phyloP scores from a whole-genome alignment of 148 eudicot genomes.

The Cornus controversa region DNA sequence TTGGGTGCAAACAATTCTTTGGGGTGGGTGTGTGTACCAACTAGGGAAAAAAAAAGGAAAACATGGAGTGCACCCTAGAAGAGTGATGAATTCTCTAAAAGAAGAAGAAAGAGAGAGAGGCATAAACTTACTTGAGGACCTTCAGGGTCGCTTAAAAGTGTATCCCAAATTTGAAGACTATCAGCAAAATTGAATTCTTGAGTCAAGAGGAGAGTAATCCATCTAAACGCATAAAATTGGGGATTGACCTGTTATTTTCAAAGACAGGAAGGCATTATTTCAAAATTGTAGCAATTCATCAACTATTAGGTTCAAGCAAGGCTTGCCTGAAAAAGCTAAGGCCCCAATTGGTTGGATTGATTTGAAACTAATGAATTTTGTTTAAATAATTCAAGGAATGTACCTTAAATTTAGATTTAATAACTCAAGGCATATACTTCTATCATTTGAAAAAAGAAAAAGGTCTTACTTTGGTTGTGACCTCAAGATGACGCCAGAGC shows the following conservation, averaged over 20 bases:
- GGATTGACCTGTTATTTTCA: conserved; percentile 81
- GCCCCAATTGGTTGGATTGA: no score
- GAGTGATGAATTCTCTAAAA: background rate
- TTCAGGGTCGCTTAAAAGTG: conserved; percentile 92
- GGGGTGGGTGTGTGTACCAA: no score
- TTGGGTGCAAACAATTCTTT: no score
- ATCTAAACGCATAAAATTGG: conserved; percentile 95
- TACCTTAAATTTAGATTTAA: no score
- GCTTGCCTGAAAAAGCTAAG: background rate
- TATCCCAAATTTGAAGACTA: conserved; percentile 90
- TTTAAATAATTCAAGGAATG: no score
- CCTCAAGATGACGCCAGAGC: conserved; percentile 98
- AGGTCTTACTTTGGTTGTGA: conserved; percentile 78
- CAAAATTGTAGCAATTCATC: background rate
- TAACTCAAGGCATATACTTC: background rate
- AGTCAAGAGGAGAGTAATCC: conserved; percentile 97
- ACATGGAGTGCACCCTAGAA: background rate
- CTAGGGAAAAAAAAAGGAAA: no score
- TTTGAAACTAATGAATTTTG: no score
- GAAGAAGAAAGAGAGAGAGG: background rate
- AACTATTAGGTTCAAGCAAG: background rate
- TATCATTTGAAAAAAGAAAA: background rate
- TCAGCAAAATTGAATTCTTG: conserved; percentile 94
- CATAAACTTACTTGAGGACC: conserved; percentile 82
- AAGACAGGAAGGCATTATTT: conserved; percentile 3